Percentiles rank a stretch among this genome's conserved stretches.
Conservation (phyloP, 805 yeast genomes). For the Hanseniaspora jakobsenii region DNA sequence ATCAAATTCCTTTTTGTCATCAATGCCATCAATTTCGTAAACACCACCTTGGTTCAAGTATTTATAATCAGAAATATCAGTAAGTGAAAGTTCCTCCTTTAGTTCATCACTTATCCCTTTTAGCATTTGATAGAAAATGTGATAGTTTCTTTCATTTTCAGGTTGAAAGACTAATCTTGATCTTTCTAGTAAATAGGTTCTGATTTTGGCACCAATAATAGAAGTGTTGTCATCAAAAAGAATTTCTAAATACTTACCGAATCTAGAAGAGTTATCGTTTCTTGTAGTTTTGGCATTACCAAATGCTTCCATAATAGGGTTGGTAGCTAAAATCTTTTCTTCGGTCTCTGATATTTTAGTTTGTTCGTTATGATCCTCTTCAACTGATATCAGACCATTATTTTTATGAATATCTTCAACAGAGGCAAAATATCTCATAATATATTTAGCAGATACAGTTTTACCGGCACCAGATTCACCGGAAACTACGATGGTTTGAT, state of each 20-base stretch:
- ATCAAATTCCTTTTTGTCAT: constrained; percentile 67
- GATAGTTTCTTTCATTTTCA: constrained; percentile 79
- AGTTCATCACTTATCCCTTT: constrained; percentile 51
- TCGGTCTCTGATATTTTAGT: constrained; percentile 73
- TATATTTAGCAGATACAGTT: constrained; percentile 91
- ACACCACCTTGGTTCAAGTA: constrained; percentile 85
- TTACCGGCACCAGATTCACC: constrained; percentile 99
- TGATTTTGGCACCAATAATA: constrained; percentile 86
- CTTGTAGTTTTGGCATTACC: constrained; percentile 91
- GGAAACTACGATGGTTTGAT: constrained; percentile 91
- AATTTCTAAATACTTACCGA: constrained; percentile 87
- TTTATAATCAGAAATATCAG: constrained; percentile 53
- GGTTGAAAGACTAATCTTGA: constrained; percentile 93
- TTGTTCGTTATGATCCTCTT: constrained; percentile 25
- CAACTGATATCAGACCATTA: constrained; percentile 17
- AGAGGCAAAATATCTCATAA: constrained; percentile 94
- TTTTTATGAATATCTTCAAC: constrained; percentile 46
- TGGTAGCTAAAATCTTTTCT: constrained; percentile 87
- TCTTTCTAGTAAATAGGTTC: constrained; percentile 86
- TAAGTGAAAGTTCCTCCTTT: constrained; percentile 47
- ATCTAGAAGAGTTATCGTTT: constrained; percentile 86
- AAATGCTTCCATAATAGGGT: constrained; percentile 80
- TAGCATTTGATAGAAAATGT: constrained; percentile 81
- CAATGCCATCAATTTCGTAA: constrained; percentile 57
- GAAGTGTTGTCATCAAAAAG: constrained; percentile 61